phyloP scores from a whole-genome alignment of 306 rosid species.

The Dalbergia oliveri region DNA sequence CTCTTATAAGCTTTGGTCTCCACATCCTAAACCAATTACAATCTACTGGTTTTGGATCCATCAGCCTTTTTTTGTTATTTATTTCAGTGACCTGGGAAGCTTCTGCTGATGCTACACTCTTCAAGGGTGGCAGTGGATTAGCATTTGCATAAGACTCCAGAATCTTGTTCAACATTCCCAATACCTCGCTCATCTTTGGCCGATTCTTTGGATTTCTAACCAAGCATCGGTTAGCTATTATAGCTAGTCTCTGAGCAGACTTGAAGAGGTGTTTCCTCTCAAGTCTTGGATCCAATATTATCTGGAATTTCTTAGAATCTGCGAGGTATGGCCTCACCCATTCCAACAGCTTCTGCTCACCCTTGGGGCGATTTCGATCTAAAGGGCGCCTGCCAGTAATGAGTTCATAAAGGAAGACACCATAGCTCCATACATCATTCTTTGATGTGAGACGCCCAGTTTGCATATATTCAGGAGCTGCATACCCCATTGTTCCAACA shows the following conservation, averaged over 20 bases:
- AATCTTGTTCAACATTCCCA: constrained; percentile 76
- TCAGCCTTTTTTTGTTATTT: constrained; percentile 54
- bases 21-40: constrained; percentile 68
- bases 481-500: constrained; percentile 98
- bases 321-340: constrained; percentile 92
- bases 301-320: constrained; percentile 75
- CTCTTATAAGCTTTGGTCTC: constrained; percentile 69
- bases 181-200: constrained; percentile 94
- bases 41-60: constrained; percentile 58
- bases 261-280: constrained; percentile 73
- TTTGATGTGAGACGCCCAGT: constrained; percentile 91
- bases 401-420: constrained; percentile 95
- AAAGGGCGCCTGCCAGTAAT: constrained; percentile 94
- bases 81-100: constrained; percentile 48
- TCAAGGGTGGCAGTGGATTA: constrained; percentile 59
- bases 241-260: constrained; percentile 77
- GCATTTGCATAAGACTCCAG: constrained; percentile 52
- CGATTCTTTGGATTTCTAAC: constrained; percentile 83
- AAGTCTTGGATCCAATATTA: constrained; percentile 90
- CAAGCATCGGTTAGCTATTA: constrained; percentile 86
- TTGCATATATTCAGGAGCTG: constrained; percentile 95
- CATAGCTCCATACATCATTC: constrained; percentile 95
- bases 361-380: constrained; percentile 88
- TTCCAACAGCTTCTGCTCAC: constrained; percentile 93
- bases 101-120: constrained; percentile 53